Percentiles rank a stretch among this genome's conserved stretches.
phyloP scores from a whole-genome alignment of 164 flowering plant genomes.

The Vitis cinerea region DNA sequence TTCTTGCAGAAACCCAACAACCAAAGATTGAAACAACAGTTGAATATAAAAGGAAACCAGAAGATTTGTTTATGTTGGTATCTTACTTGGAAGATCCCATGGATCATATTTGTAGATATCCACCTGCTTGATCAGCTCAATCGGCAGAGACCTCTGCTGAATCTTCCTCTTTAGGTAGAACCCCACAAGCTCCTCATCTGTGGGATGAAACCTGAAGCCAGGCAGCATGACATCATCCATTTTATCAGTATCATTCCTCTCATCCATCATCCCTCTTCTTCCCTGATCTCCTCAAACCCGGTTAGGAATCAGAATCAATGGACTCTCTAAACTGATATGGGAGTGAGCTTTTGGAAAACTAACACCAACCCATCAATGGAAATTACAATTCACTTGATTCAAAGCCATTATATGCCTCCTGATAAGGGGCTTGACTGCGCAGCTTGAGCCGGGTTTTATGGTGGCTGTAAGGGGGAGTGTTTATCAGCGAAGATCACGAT shows the following conservation, averaged over 20 bases:
- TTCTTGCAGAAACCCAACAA: not conserved
- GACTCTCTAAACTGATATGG: too few relatives aligned
- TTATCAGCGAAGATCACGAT: conserved; percentile 6
- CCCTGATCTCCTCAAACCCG: not conserved
- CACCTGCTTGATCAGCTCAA: conserved; percentile 62
- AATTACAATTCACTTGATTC: conserved; percentile 6
- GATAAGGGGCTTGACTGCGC: conserved; percentile 23
- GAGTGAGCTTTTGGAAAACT: not conserved
- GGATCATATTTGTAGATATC: conserved; percentile 69
- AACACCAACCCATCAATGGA: not conserved
- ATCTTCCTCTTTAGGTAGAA: conserved; percentile 56
- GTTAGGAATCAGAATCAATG: too few relatives aligned
- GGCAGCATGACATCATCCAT: conserved; percentile 54
- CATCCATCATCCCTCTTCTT: conserved; percentile 21
- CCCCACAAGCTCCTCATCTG: conserved; percentile 71
- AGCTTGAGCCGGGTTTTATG: conserved; percentile 23
- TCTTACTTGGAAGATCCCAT: conserved; percentile 79
- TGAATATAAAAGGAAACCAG: not conserved
- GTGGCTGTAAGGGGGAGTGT: not conserved
- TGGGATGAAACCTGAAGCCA: conserved; percentile 66
- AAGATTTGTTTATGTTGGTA: not conserved
- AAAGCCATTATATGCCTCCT: conserved; percentile 15
- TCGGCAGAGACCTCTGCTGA: conserved; percentile 41
- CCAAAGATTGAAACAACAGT: too few relatives aligned
- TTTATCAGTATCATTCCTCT: conserved; percentile 32